Percentiles rank a stretch among this genome's conserved stretches.
These are phyloP conservation scores for Dovyalis caffra DNA, from an alignment of 345 rosid species.

Conservation along the genomic window DNA sequence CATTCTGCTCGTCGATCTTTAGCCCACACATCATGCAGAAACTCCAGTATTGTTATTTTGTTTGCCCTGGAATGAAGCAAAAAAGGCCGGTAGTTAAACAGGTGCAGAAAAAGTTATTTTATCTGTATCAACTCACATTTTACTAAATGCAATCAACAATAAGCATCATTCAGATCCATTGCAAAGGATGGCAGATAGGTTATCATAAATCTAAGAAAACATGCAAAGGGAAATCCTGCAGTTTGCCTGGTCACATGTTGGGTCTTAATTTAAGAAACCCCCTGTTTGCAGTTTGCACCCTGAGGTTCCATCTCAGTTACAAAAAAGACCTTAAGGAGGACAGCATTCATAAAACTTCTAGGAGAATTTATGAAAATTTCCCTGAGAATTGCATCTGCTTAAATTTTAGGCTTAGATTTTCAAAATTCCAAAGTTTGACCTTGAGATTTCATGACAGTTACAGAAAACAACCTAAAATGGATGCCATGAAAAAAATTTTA, in stretches of 20 bases:
- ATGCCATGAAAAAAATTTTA: neutral
- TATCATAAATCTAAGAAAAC: neutral
- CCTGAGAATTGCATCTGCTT: neutral
- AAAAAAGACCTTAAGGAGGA: neutral
- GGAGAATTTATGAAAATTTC: neutral
- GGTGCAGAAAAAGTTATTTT: neutral
- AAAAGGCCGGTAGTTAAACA: constrained; percentile 11
- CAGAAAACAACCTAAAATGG: neutral
- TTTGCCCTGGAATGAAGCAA: constrained; percentile 55
- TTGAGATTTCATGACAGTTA: neutral
- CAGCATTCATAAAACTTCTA: neutral
- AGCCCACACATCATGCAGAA: constrained; percentile 70
- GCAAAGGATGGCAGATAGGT: neutral
- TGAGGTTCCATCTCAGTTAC: neutral
- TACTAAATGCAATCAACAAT: neutral
- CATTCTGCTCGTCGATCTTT: constrained; percentile 88
- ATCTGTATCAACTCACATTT: neutral
- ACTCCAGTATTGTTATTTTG: constrained; percentile 55
- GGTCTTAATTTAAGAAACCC: neutral
- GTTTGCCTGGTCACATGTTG: neutral
- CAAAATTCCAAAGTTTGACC: neutral
- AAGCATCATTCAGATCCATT: constrained; percentile 6
- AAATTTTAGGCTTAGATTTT: neutral
- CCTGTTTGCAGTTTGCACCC: neutral
- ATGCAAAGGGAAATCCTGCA: neutral